Evolutionary conservation across 441 rosid species (phyloP).

Genomic region (Adansonia gregorii): DNA sequence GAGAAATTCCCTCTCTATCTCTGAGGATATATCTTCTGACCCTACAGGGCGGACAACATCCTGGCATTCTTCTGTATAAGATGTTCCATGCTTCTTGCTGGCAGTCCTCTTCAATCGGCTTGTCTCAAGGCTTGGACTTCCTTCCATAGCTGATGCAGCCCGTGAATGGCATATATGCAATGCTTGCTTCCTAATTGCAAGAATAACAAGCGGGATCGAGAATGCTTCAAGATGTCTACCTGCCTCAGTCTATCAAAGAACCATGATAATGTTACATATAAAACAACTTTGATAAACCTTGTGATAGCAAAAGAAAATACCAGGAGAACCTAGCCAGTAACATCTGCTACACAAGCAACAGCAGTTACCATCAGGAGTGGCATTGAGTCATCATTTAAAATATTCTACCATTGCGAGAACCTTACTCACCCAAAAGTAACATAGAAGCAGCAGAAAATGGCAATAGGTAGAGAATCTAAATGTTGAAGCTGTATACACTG

Average conservation of each 20-base stretch:
- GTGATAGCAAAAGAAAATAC: conserved; percentile 14
- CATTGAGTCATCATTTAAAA: background rate
- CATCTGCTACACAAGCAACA: conserved; percentile 3
- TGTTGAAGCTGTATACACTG: conserved; percentile 7
- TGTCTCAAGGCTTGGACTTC: conserved; percentile 65
- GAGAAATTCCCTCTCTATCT: conserved; percentile 76
- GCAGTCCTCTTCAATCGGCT: conserved; percentile 46
- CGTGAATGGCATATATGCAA: conserved; percentile 86
- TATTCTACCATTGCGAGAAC: background rate
- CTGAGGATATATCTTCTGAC: conserved; percentile 55
- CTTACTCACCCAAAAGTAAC: background rate
- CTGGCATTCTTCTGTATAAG: conserved; percentile 42
- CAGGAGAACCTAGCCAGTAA: conserved; percentile 9
- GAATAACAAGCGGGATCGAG: conserved; percentile 86
- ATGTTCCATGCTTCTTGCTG: conserved; percentile 53
- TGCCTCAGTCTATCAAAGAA: conserved; percentile 52
- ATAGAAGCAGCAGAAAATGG: background rate
- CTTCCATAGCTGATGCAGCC: conserved; percentile 89
- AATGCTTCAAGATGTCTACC: conserved; percentile 74
- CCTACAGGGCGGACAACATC: conserved; percentile 37
- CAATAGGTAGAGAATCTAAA: conserved; percentile 3
- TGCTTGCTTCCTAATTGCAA: conserved; percentile 96
- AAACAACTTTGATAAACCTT: background rate
- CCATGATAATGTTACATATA: background rate
- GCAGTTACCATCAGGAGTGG: background rate